Conservation (phyloP, 2,329 filamentous ascomycete species). For the Colletotrichum salicis region DNA sequence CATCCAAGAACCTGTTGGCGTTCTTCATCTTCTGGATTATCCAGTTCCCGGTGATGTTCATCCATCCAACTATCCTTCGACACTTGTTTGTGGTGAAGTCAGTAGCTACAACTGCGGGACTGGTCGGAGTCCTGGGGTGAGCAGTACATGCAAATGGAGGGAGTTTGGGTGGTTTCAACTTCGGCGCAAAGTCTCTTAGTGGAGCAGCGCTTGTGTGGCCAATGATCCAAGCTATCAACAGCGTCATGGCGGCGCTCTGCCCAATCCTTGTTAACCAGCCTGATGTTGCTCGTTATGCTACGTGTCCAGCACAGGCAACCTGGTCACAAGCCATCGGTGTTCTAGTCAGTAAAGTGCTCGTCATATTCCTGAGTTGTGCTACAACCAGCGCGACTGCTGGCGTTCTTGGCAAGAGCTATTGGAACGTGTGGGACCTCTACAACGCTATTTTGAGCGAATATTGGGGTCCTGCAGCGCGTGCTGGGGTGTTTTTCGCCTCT, state of each 20-base stretch:
- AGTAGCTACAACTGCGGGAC: constrained; percentile 56
- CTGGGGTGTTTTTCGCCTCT: constrained; percentile 51
- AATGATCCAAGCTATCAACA: constrained; percentile 53
- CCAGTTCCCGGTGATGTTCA: constrained; percentile 58
- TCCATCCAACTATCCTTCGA: constrained; percentile 59
- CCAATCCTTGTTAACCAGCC: constrained; percentile 49
- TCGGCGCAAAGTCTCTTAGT: constrained; percentile 28
- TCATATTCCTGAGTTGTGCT: constrained; percentile 52
- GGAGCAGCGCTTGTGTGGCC: constrained; percentile 47
- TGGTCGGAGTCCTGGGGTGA: constrained; percentile 55
- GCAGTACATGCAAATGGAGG: constrained; percentile 60
- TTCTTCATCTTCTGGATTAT: constrained; percentile 67
- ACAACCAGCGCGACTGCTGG: constrained; percentile 49
- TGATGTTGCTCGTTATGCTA: constrained; percentile 52
- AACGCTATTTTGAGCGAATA: constrained; percentile 50
- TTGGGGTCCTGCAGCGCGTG: constrained; percentile 49
- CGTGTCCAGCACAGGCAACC: constrained; percentile 39
- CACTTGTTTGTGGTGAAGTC: constrained; percentile 57
- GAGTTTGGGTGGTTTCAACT: constrained; percentile 35
- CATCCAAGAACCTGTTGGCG: constrained; percentile 59
- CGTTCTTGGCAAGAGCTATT: constrained; percentile 50
- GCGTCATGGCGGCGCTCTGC: constrained; percentile 52
- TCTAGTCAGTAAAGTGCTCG: constrained; percentile 49
- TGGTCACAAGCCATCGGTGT: constrained; percentile 48
- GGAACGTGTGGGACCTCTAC: constrained; percentile 58